phyloP scores from a whole-genome alignment of 768 basidiomycete species.

The Postia placenta region DNA sequence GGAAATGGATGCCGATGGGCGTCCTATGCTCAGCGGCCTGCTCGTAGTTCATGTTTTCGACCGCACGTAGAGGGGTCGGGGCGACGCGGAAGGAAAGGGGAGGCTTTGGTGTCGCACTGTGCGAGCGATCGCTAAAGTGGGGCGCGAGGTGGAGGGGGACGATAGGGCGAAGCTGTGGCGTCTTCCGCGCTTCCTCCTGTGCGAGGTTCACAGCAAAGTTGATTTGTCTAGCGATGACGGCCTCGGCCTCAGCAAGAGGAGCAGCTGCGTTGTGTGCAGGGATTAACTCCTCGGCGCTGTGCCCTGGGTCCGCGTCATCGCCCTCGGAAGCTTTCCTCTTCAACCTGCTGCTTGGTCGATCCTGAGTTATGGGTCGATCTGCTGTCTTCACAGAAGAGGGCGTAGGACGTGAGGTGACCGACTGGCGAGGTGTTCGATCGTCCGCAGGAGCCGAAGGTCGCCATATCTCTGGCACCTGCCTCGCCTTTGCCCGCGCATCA shows the following conservation, averaged over 20 bases:
- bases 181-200: not conserved
- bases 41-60: not conserved
- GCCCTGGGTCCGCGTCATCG: not conserved
- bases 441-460: not conserved
- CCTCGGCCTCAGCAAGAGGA: too few species aligned
- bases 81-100: not conserved
- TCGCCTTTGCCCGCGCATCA: not conserved
- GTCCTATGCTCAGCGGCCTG: not conserved
- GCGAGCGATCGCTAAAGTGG: slow-evolving; percentile 2
- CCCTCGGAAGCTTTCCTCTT: not conserved
- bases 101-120: not conserved
- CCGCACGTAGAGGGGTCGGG: not conserved
- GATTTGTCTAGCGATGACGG: too few species aligned
- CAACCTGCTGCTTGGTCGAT: not conserved
- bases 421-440: not conserved
- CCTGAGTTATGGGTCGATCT: not conserved
- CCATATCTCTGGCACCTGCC: not conserved
- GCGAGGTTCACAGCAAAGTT: too few species aligned
- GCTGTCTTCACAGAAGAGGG: not conserved
- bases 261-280: too few species aligned
- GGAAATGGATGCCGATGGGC: not conserved
- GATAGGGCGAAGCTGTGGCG: not conserved
- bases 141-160: not conserved
- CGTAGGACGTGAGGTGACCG: not conserved
- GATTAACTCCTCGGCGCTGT: too few species aligned